phyloP scores from a whole-genome alignment of 1,284 basidiomycete genomes.

The Papiliotrema terrestris region DNA sequence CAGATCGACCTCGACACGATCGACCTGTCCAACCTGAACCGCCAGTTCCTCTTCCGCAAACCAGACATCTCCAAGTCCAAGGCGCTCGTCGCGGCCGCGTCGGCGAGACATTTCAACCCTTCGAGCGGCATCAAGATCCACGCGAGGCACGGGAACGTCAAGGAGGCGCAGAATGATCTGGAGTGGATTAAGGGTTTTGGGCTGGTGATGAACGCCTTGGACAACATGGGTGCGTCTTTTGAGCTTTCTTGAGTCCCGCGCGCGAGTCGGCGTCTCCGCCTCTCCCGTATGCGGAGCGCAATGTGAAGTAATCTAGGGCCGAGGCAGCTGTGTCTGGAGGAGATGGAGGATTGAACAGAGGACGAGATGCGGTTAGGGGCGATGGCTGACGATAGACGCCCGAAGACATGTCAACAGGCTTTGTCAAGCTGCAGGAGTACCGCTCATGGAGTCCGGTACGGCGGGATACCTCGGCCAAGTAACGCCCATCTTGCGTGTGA shows the following conservation, averaged over 20 bases:
- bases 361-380: background rate
- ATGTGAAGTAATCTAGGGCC: too few species aligned
- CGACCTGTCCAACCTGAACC: slow-evolving; percentile 95
- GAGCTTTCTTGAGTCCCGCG: too few species aligned
- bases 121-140: slow-evolving; percentile 64
- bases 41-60: slow-evolving; percentile 96
- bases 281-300: too few species aligned
- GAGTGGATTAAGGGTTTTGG: slow-evolving; percentile 87
- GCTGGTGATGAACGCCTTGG: slow-evolving; percentile 91
- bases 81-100: slow-evolving; percentile 84
- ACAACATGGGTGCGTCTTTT: slow-evolving; percentile 77
- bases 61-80: slow-evolving; percentile 97
- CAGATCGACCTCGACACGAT: slow-evolving; percentile 96
- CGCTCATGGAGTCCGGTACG: slow-evolving; percentile 93
- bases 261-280: too few species aligned
- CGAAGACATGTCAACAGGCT: slow-evolving; percentile 93
- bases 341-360: background rate
- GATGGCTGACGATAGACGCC: slow-evolving; percentile 57
- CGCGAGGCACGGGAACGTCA: slow-evolving; percentile 93
- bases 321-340: background rate
- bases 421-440: slow-evolving; percentile 87
- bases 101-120: slow-evolving; percentile 88
- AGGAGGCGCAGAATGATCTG: slow-evolving; percentile 85
- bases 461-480: slow-evolving; percentile 85
- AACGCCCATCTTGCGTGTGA: slow-evolving; percentile 55